Evolutionary conservation across 2,329 filamentous ascomycete genomes (phyloP).

Genomic region (Clonostachys solani): DNA sequence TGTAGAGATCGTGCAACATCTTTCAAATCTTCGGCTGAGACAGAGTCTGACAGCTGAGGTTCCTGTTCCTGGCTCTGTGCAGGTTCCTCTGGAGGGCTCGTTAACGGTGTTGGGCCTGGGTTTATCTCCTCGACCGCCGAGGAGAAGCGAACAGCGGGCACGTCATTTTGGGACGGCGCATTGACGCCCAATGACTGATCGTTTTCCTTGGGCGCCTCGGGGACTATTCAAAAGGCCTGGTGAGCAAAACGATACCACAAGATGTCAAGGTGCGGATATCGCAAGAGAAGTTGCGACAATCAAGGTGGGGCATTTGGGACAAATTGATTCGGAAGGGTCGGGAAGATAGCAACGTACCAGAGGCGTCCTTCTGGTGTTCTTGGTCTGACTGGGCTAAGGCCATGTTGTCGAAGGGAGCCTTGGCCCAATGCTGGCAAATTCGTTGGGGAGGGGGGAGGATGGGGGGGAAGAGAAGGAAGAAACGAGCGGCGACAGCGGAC

Average conservation of each 20-base stretch:
- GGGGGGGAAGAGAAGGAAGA: too few relatives aligned
- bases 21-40: conserved; percentile 60
- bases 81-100: not conserved
- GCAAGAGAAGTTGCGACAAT: not conserved
- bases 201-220: too few relatives aligned
- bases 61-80: conserved; percentile 10
- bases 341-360: not conserved
- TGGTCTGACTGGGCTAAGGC: not conserved
- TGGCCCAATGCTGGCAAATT: too few relatives aligned
- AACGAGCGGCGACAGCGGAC: too few relatives aligned
- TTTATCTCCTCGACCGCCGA: conserved; percentile 66
- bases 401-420: too few relatives aligned
- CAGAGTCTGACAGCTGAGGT: conserved; percentile 26
- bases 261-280: too few relatives aligned
- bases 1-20: conserved; percentile 71
- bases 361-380: not conserved
- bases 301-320: not conserved
- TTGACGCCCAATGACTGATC: too few relatives aligned
- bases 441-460: too few relatives aligned
- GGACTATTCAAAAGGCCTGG: too few relatives aligned
- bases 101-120: conserved; percentile 14
- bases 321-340: not conserved
- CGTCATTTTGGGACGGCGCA: conserved; percentile 2
- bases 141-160: conserved; percentile 65
- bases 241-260: too few relatives aligned